Evolutionary conservation across 2,329 filamentous ascomycete species (phyloP).

Genomic region (Ophiocordyceps camponoti-floridani): DNA sequence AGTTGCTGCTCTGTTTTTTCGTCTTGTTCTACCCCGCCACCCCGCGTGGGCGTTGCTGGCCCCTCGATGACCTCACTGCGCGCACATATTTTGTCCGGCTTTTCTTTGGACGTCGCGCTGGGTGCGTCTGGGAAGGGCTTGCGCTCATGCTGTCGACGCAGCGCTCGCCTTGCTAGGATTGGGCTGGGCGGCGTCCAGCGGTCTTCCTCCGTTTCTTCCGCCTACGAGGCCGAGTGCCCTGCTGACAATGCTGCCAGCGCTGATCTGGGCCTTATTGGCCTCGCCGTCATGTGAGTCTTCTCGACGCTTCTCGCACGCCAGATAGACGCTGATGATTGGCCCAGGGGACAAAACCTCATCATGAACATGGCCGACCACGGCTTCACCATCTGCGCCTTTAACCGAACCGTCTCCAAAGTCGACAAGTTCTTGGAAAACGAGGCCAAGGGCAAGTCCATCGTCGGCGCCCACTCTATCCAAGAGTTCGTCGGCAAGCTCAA

Average conservation of each 20-base stretch:
- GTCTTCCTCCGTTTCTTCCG: slow-evolving; percentile 10
- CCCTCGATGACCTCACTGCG: slow-evolving; percentile 16
- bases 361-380: slow-evolving; percentile 79
- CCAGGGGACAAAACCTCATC: slow-evolving; percentile 68
- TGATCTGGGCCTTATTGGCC: slow-evolving; percentile 84
- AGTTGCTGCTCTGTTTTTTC: slow-evolving; percentile 20
- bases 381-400: slow-evolving; percentile 96
- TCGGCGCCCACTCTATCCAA: slow-evolving; percentile 83
- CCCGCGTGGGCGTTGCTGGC: slow-evolving; percentile 5
- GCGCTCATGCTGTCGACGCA: slow-evolving; percentile 25
- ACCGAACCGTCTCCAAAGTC: slow-evolving; percentile 97
- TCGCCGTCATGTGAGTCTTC: slow-evolving; percentile 68
- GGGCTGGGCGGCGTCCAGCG: slow-evolving; percentile 44
- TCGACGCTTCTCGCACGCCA: slow-evolving; percentile 1
- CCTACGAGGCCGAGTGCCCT: slow-evolving; percentile 20
- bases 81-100: slow-evolving; percentile 9
- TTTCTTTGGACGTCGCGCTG: slow-evolving; percentile 1
- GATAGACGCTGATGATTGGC: slow-evolving; percentile 1
- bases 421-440: slow-evolving; percentile 84
- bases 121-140: slow-evolving; percentile 1
- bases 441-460: slow-evolving; percentile 87
- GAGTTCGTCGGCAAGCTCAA: slow-evolving; percentile 96
- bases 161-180: slow-evolving; percentile 59
- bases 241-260: slow-evolving; percentile 46
- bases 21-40: slow-evolving; percentile 17